Evolutionary conservation across 1,284 basidiomycete species (phyloP), one percentile per base, ranked within the genome.

Genomic region (Cutaneotrichosporon sp.): DNA sequence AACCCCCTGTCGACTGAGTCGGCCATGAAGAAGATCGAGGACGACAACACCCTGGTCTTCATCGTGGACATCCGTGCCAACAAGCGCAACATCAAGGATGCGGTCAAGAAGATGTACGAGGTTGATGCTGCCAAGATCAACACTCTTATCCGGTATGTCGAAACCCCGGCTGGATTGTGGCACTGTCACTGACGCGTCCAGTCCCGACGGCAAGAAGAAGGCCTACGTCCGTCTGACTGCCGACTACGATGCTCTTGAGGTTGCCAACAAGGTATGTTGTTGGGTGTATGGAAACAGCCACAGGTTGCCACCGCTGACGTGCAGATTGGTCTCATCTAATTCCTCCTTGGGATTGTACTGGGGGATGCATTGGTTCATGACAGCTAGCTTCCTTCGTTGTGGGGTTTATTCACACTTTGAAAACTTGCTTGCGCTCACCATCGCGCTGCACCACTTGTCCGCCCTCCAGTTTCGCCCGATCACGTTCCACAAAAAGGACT

Each of bases 131-230:
- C 85, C 49, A 94, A 94, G 80, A 83, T 98, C 76, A 97, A 97
- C 85, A 98, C 96, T 47, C 84, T 98, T 70, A 97, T 97, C 77
- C 87, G 92, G 87, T 91, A 56, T 61, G 84, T 77, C 12, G 10
- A 5, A 10, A 30, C 26, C 5, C 7, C 26, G 10, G 26, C 26
- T 30, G 26, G 10, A 30, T 30, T 30, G 26, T 30, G 26, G 26
- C n/a, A n/a, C n/a, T n/a, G 8, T 13, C 9, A 17, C 51, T 52
- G 35, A 52, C 46, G 7, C 13, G 26, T 49, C 2, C 60, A 91
- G 90, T 76, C 96, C 94, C 55, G 96, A 98, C 71, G 94, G 96
- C 56, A 91, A 88, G 84, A 98, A 98, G 84, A 98, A 98, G 87
- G 94, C 94, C 46, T 98, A 96, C 76, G 91, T 97, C 55, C 85